These are phyloP conservation scores for Akebia trifoliata DNA, from an alignment of 164 flowering plant species.

Conservation along the genomic window DNA sequence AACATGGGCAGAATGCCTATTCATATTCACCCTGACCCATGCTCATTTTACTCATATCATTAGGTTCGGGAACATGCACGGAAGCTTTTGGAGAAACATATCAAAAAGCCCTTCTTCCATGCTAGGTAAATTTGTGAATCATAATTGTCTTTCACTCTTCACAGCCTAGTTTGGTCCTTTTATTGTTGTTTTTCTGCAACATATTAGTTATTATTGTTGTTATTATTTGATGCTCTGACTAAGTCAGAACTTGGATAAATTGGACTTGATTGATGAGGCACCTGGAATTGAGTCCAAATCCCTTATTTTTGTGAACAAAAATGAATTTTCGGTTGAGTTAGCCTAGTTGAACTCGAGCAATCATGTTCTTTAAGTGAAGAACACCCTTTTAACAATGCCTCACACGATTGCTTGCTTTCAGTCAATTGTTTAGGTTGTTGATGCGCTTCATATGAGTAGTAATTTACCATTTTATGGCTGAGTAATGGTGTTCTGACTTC, in stretches of 20 bases:
- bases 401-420: no score
- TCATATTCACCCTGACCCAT: not conserved
- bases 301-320: no score
- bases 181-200: not conserved
- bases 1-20: not conserved
- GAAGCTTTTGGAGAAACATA: conserved; percentile 88
- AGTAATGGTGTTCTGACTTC: no score
- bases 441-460: no score
- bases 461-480: no score
- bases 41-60: conserved; percentile 5
- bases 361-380: no score
- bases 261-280: no score
- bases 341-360: no score
- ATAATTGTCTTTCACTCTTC: not conserved
- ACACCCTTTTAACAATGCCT: no score
- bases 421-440: no score
- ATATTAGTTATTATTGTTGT: not conserved
- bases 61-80: conserved; percentile 98
- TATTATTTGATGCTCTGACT: not conserved
- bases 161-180: not conserved
- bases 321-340: no score
- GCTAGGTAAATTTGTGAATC: conserved; percentile 37
- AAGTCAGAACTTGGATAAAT: not conserved
- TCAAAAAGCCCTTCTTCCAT: conserved; percentile 81
- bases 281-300: no score